Percentiles rank a stretch among this genome's conserved stretches.
Conservation (phyloP, 495 filamentous ascomycete genomes). For the Hypoxylon fuscum region DNA sequence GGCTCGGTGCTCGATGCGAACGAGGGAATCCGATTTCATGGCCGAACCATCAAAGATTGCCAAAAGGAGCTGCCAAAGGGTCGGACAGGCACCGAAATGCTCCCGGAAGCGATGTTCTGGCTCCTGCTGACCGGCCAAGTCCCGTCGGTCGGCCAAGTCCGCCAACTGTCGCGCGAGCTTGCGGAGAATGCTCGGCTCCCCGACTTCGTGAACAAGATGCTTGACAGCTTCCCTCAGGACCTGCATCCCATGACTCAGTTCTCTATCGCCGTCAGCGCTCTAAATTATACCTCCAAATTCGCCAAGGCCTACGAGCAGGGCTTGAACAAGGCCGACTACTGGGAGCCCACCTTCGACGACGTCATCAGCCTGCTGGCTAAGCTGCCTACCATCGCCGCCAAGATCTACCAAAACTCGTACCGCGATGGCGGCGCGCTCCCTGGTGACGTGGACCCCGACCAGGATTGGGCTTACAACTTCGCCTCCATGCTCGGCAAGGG, state of each 20-base stretch:
- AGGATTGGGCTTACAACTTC: constrained; percentile 99
- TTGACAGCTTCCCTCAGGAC: constrained; percentile 86
- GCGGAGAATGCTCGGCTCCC: constrained; percentile 89
- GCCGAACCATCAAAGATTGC: constrained; percentile 97
- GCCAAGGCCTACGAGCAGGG: constrained; percentile 92
- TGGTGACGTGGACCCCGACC: constrained; percentile 76
- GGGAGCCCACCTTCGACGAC: constrained; percentile 98
- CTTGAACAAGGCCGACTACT: constrained; percentile 93
- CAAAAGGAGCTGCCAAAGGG: constrained; percentile 93
- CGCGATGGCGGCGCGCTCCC: constrained; percentile 78
- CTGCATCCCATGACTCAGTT: constrained; percentile 99
- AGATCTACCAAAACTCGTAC: constrained; percentile 94
- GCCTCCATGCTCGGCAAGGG: constrained; percentile 95
- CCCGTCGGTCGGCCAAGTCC: constrained; percentile 81
- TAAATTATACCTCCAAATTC: constrained; percentile 92
- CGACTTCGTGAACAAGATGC: constrained; percentile 82
- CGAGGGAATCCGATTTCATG: constrained; percentile 98
- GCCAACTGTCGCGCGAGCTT: constrained; percentile 81
- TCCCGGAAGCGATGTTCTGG: constrained; percentile 99
- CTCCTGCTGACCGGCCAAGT: constrained; percentile 93
- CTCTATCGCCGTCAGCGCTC: constrained; percentile 88
- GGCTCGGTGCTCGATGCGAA: constrained; percentile 96
- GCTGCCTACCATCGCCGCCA: constrained; percentile 94
- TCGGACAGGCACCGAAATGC: constrained; percentile 94
- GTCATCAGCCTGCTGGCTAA: constrained; percentile 93